Evolutionary conservation across 345 rosid genomes (phyloP), one percentile per base, ranked within the genome.

Genomic region (Citrus medica): DNA sequence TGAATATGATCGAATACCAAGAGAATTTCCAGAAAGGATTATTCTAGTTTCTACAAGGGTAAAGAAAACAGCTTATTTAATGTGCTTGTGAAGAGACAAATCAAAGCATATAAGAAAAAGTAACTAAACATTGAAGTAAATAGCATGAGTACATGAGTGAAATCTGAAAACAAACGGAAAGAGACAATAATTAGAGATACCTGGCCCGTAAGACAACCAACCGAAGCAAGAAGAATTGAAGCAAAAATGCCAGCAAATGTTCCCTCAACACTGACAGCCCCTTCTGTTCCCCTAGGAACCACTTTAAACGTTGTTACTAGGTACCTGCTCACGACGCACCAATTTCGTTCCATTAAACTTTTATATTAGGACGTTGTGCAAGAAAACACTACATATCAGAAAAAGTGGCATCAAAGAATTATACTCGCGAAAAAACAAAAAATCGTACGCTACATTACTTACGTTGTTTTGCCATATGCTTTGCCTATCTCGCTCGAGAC

Each of bases 401-500:
- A 21, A 32, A 6, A 58, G 27, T 32, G 28, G 22, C 37, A 59
- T 27, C 22, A 73, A 67, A 67, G 70, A 25, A 73, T 67, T 5
- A 25, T 2, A 61, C 30, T 69, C 4, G 16, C 1, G 42, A 6
- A 8, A 42, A 8, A 28, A 9, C 58, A 69, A 1, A 37, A 61
- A 75, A 25, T 60, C 42, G 65, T 10, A 53, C 78, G 25, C 42
- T 25, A 76, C 7, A 46, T 74, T 48, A 85, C 98, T 91, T 83
- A 96, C 99, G 98, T 96, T 22, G 87, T 92, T 85, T 91, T 94
- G 24, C 99, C 99, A 81, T 87, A 96, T 66, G 98, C 99, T 85
- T 96, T 96, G 42, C 99, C 99, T 38, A 96, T 92, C 89, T 96
- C 99, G 69, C 98, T 91, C 0, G 99, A 94, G 67, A 92, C 98